These are phyloP conservation scores for Aspergillus texensis DNA, from an alignment of 2,329 filamentous ascomycete genomes.

Conservation along the genomic window DNA sequence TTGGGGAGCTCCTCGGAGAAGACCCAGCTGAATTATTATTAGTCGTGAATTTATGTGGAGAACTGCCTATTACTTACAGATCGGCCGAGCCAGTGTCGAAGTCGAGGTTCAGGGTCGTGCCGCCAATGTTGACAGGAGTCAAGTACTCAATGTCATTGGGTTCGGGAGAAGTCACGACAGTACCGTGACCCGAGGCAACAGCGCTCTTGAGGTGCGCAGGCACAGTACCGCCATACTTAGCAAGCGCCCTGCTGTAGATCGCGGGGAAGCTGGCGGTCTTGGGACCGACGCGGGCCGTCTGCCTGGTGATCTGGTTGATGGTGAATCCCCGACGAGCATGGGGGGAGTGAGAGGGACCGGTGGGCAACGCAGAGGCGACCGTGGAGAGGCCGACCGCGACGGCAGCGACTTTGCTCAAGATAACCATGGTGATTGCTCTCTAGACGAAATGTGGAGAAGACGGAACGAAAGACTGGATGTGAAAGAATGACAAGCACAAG, in stretches of 20 bases:
- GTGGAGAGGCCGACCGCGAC: constrained; percentile 31
- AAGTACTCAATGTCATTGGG: constrained; percentile 61
- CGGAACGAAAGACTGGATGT: constrained; percentile 15
- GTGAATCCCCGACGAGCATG: constrained; percentile 33
- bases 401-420: constrained; percentile 35
- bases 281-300: constrained; percentile 16
- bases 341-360: constrained; percentile 5
- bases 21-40: constrained; percentile 57
- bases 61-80: constrained; percentile 54
- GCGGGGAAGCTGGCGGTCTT: constrained; percentile 32
- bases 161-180: constrained; percentile 48
- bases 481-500: constrained; percentile 7
- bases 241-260: constrained; percentile 31
- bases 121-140: constrained; percentile 65
- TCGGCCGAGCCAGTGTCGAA: constrained; percentile 72
- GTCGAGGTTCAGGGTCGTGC: constrained; percentile 66
- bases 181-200: constrained; percentile 28
- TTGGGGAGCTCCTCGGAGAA: constrained; percentile 62
- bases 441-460: not conserved
- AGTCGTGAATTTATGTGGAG: constrained; percentile 2
- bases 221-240: constrained; percentile 35
- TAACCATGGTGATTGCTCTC: constrained; percentile 34
- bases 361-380: constrained; percentile 33
- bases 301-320: constrained; percentile 32
- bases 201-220: constrained; percentile 34